Conservation (phyloP, 768 basidiomycete genomes). For the Kwoniella sp. region DNA sequence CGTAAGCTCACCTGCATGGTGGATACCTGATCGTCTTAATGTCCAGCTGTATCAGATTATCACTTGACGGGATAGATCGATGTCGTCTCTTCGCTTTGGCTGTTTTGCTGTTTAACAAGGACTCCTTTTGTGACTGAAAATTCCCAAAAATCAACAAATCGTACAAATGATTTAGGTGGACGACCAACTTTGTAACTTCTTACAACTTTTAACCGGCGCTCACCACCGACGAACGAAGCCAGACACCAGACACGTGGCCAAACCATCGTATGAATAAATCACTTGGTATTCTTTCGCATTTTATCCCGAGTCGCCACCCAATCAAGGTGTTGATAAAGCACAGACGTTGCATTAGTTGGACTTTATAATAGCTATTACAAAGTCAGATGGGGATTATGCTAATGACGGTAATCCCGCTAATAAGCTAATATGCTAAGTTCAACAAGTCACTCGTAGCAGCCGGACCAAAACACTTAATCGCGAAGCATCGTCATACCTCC, state of each 20-base stretch:
- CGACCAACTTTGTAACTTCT: conserved; percentile 12
- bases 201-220: conserved; percentile 5
- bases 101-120: conserved; percentile 5
- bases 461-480: no score
- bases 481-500: no score
- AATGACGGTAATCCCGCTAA: background rate
- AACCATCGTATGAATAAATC: conserved; percentile 24
- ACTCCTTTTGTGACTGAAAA: background rate
- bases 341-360: background rate
- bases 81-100: background rate
- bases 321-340: background rate
- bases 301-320: conserved; percentile 13
- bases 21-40: no score
- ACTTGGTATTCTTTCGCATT: conserved; percentile 13
- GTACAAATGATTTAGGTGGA: conserved; percentile 6
- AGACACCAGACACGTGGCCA: no score
- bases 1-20: conserved; percentile 48
- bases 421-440: no score
- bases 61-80: no score
- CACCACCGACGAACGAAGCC: background rate
- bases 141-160: conserved; percentile 12
- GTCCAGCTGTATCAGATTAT: no score
- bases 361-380: no score
- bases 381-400: no score
- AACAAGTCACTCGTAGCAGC: no score